phyloP scores from a whole-genome alignment of 108 stramenopile species.

The Mediolabrus comicus region DNA sequence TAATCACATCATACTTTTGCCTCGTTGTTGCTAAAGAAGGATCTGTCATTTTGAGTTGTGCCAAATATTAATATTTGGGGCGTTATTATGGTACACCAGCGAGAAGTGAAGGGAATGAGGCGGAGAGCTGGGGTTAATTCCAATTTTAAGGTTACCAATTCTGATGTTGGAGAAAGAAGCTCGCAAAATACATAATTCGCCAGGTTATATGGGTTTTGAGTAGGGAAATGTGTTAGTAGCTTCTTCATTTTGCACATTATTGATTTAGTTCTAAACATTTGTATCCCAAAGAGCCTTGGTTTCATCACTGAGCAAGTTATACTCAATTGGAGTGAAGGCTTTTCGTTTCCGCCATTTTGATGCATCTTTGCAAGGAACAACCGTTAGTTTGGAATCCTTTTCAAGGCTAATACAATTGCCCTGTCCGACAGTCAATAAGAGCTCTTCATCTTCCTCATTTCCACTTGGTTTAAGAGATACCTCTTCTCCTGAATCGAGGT shows the following conservation, averaged over 20 bases:
- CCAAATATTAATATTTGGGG: no score
- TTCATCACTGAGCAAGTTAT: conserved; percentile 22
- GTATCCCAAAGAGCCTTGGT: conserved; percentile 24
- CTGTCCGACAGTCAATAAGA: conserved; percentile 18
- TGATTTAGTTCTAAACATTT: not conserved
- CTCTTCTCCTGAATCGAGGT: conserved; percentile 36
- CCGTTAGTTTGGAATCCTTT: conserved; percentile 2
- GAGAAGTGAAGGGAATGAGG: no score
- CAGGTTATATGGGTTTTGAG: no score
- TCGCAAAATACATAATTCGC: no score
- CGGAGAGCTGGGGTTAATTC: no score
- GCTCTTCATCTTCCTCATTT: conserved; percentile 9
- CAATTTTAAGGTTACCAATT: no score
- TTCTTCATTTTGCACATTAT: no score
- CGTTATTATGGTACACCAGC: no score
- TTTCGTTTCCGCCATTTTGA: conserved; percentile 28
- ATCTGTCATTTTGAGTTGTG: no score
- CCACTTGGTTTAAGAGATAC: conserved; percentile 16
- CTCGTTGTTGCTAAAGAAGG: no score
- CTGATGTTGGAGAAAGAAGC: no score
- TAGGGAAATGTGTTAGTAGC: no score
- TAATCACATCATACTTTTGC: conserved; percentile 75
- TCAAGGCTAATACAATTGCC: conserved; percentile 4
- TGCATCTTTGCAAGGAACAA: conserved; percentile 22
- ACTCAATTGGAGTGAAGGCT: conserved; percentile 40